A percentile compares a stretch with the other conserved stretches of the same genome.
These are phyloP conservation scores for Kwoniella newhampshirensis DNA, from an alignment of 768 basidiomycete species.

Conservation along the genomic window DNA sequence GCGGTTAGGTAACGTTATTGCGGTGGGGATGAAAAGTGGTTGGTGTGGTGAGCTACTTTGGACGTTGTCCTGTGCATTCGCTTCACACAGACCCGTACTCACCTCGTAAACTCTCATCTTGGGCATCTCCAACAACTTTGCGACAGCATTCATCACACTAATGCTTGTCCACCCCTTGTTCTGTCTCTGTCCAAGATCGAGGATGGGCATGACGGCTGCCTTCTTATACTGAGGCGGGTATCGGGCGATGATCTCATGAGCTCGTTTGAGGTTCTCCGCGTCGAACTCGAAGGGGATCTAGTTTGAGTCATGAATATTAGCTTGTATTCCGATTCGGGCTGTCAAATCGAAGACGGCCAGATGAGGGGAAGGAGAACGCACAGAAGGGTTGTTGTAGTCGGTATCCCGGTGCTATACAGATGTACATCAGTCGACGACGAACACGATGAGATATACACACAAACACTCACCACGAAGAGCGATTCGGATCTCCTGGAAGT, in stretches of 20 bases:
- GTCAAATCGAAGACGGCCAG: background rate
- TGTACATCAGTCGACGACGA: background rate
- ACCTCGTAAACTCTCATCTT: conserved; percentile 97
- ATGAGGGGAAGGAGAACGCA: conserved; percentile 45
- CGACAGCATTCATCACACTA: conserved; percentile 98
- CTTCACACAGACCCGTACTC: no score
- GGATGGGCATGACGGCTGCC: conserved; percentile 92
- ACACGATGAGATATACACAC: background rate
- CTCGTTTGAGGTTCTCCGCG: conserved; percentile 76
- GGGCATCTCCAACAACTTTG: conserved; percentile 86
- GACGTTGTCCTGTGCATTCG: no score
- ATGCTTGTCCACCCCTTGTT: conserved; percentile 99
- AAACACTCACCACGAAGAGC: conserved; percentile 72
- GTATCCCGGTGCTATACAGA: conserved; percentile 85
- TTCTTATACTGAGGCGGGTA: conserved; percentile 99
- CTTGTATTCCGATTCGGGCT: background rate
- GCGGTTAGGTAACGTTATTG: no score
- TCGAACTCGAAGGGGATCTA: conserved; percentile 90
- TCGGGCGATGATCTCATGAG: conserved; percentile 81
- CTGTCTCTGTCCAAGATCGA: conserved; percentile 94
- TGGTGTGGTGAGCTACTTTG: no score
- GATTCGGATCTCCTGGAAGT: conserved; percentile 68
- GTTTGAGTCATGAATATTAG: background rate
- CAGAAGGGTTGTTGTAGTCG: conserved; percentile 87
- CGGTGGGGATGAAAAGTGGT: no score